Conservation (phyloP, 148 eudicot genomes). For the Fallopia convolvulus region DNA sequence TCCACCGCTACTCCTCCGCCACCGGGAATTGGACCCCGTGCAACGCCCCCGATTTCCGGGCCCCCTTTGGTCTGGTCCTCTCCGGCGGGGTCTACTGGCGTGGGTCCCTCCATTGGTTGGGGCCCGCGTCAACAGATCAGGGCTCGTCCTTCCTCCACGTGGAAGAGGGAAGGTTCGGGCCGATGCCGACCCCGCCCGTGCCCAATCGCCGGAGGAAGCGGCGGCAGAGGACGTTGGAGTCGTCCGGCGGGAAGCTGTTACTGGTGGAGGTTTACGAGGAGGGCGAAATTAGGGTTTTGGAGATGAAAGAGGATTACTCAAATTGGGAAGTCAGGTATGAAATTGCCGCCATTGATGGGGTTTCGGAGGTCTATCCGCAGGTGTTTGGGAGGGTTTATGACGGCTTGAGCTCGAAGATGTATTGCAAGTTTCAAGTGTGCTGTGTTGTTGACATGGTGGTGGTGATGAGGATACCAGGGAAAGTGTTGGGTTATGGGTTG, state of each 20-base stretch:
- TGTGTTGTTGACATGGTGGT: neutral
- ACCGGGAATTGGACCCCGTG: conserved; percentile 1
- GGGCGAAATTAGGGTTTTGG: neutral
- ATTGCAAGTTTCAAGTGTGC: neutral
- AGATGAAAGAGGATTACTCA: conserved; percentile 8
- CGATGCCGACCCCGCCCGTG: neutral
- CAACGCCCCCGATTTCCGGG: neutral
- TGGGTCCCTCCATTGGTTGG: conserved; percentile 6
- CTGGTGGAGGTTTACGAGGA: neutral
- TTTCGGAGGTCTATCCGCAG: conserved; percentile 1
- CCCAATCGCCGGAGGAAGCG: neutral
- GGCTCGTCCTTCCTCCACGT: neutral
- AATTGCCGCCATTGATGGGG: neutral
- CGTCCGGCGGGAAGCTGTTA: conserved; percentile 6
- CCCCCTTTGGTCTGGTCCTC: neutral
- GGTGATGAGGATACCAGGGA: conserved; percentile 11
- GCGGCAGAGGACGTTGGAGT: neutral
- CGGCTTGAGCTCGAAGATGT: neutral
- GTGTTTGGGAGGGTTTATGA: neutral
- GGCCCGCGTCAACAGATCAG: neutral
- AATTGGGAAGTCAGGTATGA: conserved; percentile 7
- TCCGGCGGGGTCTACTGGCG: conserved; percentile 9
- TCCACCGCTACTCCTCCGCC: conserved; percentile 6
- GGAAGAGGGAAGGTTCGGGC: neutral
- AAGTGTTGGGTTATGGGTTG: neutral